These are phyloP conservation scores for Geotrichum histeridarum DNA, from an alignment of 1,139 yeast genomes.

Conservation along the genomic window DNA sequence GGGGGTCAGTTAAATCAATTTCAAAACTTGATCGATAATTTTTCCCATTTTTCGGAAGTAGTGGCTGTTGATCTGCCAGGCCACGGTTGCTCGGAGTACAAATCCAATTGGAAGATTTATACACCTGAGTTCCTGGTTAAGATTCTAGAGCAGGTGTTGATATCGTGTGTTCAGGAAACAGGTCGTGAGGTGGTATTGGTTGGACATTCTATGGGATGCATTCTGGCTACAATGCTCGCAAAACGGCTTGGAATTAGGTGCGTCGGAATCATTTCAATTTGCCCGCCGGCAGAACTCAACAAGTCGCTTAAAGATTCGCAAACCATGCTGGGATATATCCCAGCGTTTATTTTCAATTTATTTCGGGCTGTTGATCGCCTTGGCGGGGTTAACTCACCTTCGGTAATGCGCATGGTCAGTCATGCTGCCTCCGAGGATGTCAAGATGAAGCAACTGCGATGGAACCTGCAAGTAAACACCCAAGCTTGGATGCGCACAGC, in stretches of 20 bases:
- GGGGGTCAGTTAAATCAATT: conserved; percentile 78
- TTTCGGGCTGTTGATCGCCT: conserved; percentile 57
- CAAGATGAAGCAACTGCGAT: conserved; percentile 56
- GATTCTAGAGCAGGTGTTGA: conserved; percentile 36
- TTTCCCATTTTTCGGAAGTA: conserved; percentile 62
- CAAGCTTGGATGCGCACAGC: conserved; percentile 51
- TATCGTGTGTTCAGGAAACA: conserved; percentile 18
- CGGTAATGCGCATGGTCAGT: conserved; percentile 53
- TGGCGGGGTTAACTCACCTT: conserved; percentile 56
- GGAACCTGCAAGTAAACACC: conserved; percentile 66
- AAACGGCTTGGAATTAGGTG: conserved; percentile 39
- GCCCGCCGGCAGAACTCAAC: conserved; percentile 52
- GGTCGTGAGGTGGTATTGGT: conserved; percentile 50
- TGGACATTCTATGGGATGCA: conserved; percentile 76
- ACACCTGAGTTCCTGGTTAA: conserved; percentile 48
- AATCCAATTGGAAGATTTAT: conserved; percentile 39
- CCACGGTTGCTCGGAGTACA: conserved; percentile 49
- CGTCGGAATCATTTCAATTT: conserved; percentile 39
- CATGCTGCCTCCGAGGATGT: conserved; percentile 38
- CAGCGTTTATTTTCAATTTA: conserved; percentile 47
- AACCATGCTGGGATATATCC: conserved; percentile 37
- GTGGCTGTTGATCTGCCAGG: conserved; percentile 70
- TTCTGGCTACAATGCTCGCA: conserved; percentile 49
- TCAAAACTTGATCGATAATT: conserved; percentile 57
- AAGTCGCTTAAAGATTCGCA: conserved; percentile 30